These are phyloP conservation scores for Cardamine resedifolia DNA, from an alignment of 345 rosid species.

Conservation along the genomic window DNA sequence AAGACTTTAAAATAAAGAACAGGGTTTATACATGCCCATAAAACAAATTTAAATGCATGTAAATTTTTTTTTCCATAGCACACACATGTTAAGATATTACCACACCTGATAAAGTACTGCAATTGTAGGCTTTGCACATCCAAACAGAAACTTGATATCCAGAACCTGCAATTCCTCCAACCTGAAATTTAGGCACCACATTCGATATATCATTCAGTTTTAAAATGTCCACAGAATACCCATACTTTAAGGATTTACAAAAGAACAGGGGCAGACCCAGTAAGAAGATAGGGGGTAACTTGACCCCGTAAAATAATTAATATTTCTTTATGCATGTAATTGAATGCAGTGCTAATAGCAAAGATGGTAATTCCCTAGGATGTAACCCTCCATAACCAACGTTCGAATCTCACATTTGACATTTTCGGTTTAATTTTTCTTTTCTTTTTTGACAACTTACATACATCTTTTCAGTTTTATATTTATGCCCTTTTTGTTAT, in stretches of 20 bases:
- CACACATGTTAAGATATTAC: conserved; percentile 4
- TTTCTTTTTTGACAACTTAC: not conserved
- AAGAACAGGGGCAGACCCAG: not conserved
- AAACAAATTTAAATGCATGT: not conserved
- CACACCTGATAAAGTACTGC: conserved; percentile 93
- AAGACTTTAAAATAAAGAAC: not conserved
- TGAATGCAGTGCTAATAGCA: too few species aligned
- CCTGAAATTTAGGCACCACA: conserved; percentile 49
- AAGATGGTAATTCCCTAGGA: not conserved
- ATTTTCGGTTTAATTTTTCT: too few species aligned
- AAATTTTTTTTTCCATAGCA: not conserved
- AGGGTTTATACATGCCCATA: not conserved
- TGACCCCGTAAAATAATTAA: not conserved
- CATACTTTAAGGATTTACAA: not conserved
- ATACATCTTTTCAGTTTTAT: not conserved
- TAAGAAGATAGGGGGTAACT: not conserved
- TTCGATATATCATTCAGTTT: conserved; percentile 6
- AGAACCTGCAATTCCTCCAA: conserved; percentile 96
- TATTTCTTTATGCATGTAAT: not conserved
- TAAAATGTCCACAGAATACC: not conserved
- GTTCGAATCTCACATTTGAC: not conserved
- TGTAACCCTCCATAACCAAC: not conserved
- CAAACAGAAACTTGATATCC: conserved; percentile 95
- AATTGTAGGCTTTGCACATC: conserved; percentile 94
- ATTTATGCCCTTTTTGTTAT: not conserved